Evolutionary conservation across 2,329 filamentous ascomycete species (phyloP), one percentile per base, ranked within the genome.

Genomic region (Cryphonectria carpinicola): DNA sequence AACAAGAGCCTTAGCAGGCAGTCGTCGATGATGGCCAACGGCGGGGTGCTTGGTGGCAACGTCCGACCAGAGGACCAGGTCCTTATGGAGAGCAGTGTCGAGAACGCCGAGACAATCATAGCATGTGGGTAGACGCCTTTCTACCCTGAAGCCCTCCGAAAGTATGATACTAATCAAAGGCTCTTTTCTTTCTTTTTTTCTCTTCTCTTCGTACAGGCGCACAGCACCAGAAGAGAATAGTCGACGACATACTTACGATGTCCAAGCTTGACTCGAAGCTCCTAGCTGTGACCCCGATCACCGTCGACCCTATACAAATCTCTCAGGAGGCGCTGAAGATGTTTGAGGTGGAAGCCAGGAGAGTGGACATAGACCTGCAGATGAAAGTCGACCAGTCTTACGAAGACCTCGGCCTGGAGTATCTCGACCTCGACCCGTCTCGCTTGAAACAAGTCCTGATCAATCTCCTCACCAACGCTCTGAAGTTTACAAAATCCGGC

Each of bases 371-470:
- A 67, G 82, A 88, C 64, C 85, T 95, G 74, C 84, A 86, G 32
- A 89, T 93, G 74, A 81, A 86, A 2, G 84, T 93, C 17, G 89
- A 92, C 74, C 77, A 85, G 22, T 91, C 90, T 0, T 92, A 90
- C 76, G 82, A 81, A 4, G 80, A 85, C 1, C 81, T 90, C 1
- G 81, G 81, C 0, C 82, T 92, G 46, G 88, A 91, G 49, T 94
- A 89, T 84, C 88, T 94, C 3, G 81, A 85, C 46, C 80, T 94
- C 39, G 93, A 95, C 77, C 90, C 93, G 0, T 92, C 90, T 22
- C 86, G 93, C 35, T 89, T 95, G 65, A 86, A 92, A 66, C 93
- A 95, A 79, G 91, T 95, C 0, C 83, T 95, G 4, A 94, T 95
- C 78, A 95, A 95, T 75, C 84, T 95, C 1, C 87, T 93, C 11